phyloP scores from a whole-genome alignment of 148 eudicot species.

The Spergularia bocconei region DNA sequence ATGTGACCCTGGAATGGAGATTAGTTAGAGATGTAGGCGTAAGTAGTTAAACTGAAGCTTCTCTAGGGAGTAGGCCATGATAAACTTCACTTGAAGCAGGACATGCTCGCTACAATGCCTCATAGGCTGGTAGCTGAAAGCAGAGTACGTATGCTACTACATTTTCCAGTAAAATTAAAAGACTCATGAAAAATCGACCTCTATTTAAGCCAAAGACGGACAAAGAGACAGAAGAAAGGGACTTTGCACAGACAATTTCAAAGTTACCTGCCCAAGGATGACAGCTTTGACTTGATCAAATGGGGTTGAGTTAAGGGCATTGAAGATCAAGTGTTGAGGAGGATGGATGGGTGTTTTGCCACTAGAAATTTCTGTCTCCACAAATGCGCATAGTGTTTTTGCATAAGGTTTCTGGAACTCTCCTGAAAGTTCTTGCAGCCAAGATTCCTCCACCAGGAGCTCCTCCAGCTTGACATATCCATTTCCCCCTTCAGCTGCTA shows the following conservation, averaged over 20 bases:
- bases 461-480: constrained; percentile 60
- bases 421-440: constrained; percentile 59
- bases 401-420: constrained; percentile 85
- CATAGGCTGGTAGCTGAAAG: background rate
- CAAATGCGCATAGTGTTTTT: constrained; percentile 54
- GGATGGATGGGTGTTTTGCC: constrained; percentile 69
- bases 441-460: constrained; percentile 84
- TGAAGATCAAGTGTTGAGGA: constrained; percentile 79
- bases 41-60: background rate
- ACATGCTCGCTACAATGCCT: background rate
- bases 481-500: constrained; percentile 34
- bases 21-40: background rate
- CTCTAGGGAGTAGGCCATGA: background rate
- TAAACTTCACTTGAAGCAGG: background rate
- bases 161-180: background rate
- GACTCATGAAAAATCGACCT: background rate
- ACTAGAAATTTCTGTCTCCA: constrained; percentile 57
- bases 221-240: constrained; percentile 3
- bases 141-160: background rate
- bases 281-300: constrained; percentile 82
- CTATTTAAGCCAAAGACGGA: background rate
- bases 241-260: background rate
- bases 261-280: constrained; percentile 86
- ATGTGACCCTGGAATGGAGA: background rate
- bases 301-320: constrained; percentile 85